Evolutionary conservation across 1,284 basidiomycete species (phyloP).

Genomic region (Boletellus sp.): DNA sequence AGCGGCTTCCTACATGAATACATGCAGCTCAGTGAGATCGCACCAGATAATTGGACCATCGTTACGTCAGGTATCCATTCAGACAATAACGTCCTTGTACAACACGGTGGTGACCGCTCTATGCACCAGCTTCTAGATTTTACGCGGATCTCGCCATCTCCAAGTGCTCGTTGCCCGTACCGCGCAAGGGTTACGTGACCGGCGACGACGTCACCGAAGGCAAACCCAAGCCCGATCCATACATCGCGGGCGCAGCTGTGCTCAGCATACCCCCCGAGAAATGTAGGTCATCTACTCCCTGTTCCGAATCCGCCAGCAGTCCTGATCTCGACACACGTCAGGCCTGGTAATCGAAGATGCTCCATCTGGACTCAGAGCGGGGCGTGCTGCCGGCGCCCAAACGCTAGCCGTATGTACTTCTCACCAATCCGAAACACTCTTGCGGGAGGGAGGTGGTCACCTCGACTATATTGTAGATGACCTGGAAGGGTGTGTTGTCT

Average conservation of each 20-base stretch:
- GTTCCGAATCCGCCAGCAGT: not conserved
- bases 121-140: slow-evolving; percentile 54
- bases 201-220: slow-evolving; percentile 71
- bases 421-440: slow-evolving; percentile 45
- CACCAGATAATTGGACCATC: slow-evolving; percentile 60
- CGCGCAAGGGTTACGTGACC: slow-evolving; percentile 59
- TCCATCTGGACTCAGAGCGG: slow-evolving; percentile 71
- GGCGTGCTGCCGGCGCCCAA: slow-evolving; percentile 68
- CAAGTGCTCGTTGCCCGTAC: slow-evolving; percentile 54
- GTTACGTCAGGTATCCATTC: slow-evolving; percentile 64
- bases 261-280: slow-evolving; percentile 48
- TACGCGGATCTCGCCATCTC: slow-evolving; percentile 64
- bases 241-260: slow-evolving; percentile 57
- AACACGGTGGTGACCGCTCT: not conserved
- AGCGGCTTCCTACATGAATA: slow-evolving; percentile 3
- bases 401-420: slow-evolving; percentile 83
- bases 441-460: slow-evolving; percentile 10
- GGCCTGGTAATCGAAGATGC: slow-evolving; percentile 85
- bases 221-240: slow-evolving; percentile 82
- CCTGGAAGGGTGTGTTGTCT: slow-evolving; percentile 20
- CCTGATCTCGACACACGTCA: slow-evolving; percentile 24
- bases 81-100: not conserved
- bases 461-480: slow-evolving; percentile 21
- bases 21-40: slow-evolving; percentile 33
- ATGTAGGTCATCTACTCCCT: slow-evolving; percentile 39